Base-by-base conservation (phyloP, 495 filamentous ascomycete genomes). In the Rhypophila decipiens region DNA sequence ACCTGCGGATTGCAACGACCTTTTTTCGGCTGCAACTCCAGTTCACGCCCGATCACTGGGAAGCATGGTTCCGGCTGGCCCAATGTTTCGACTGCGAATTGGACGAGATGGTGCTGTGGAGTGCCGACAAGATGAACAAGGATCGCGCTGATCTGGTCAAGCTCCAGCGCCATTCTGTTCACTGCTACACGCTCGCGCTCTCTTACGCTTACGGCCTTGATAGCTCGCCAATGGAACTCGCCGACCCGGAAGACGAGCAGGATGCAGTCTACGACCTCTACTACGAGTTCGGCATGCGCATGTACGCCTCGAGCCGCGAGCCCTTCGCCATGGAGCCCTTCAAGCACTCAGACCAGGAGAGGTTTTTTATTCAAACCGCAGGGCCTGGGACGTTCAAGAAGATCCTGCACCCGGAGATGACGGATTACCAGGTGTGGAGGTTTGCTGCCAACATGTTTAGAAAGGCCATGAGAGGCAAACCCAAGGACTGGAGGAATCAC, bases 101-200 rank as follows among this genome's bases (percentile, higher is more conserved):
- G 39, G 94, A 99, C 48, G 94, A 99, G 59, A 79, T 84, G 2
- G 85, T 94, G 10, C 83, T 90, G 5, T 97, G 94, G 93, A 84
- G 82, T n/a, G 86, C 93, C 3, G 94, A 99, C 45, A 94, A 94
- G 58, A 82, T 97, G 61, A 96, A 97, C 64, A 90, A 86, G 59
- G 84, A 86, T 51, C 80, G 80, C 37, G 65, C 69, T 5, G 88
- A 95, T 37, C 63, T 98, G 31, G 78, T 86, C 13, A 76, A 74
- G 17, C 72, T 84, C 49, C 90, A 99, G 63, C 78, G 94, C 22
- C 77, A 77, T 53, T 79, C 89, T 4, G 96, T 99, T 52, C 87
- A 96, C 63, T 94, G 89, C 57, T 99, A 95, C 61, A 82, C 86
- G 12, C 89, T 97, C 75, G 90, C 93, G 2, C 67, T 91, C 33